Evolutionary conservation across 176 grass and related monocot genomes (phyloP), one percentile per base, ranked within the genome.

Genomic region (Oryza punctata): DNA sequence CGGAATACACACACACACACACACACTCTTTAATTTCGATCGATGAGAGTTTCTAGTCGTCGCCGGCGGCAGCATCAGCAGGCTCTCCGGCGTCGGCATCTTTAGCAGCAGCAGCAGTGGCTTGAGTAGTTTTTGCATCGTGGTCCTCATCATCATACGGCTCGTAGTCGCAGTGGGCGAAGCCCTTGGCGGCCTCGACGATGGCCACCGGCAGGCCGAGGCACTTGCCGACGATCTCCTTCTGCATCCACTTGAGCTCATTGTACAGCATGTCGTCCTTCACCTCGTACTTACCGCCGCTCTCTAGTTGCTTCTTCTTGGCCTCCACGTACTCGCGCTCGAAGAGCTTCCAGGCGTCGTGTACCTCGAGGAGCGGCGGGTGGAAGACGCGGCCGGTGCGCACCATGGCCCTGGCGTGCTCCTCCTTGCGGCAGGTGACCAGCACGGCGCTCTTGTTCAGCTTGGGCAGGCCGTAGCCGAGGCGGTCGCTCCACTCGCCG

Each of bases 401-500:
- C 75, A 80, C 89, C 89, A 91, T 91, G 47, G 3, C 18, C 50
- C 70, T 80, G 43, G 80, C 89, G 12, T 87, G 6, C 30, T 87
- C 85, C 65, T 91, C 81, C 14, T 64, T 84, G 75, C 89, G 80
- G 71, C 89, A 84, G 25, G 89, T 91, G 76, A 91, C 25, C 19
- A 91, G 84, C 68, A 91, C 89, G 21, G 85, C 89, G 70, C 75
- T 84, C 64, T 82, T 57, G 7, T 14, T 29, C 6, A 1, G 10
- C 70, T 91, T 91, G 70, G 89, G 89, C 24, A 91, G 75, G 64
- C 89, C 89, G 81, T 91, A 91, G 65, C 23, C 89, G 26, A 91
- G 89, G 19, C 89, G 89, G 41, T 87, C 85, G 25, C 7, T 27
- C 82, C 87, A 85, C 82, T 89, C 82, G 40, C 38, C 23, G 1